These are phyloP conservation scores for Periglandula ipomoeae DNA, from an alignment of 2,329 filamentous ascomycete species.

Conservation along the genomic window DNA sequence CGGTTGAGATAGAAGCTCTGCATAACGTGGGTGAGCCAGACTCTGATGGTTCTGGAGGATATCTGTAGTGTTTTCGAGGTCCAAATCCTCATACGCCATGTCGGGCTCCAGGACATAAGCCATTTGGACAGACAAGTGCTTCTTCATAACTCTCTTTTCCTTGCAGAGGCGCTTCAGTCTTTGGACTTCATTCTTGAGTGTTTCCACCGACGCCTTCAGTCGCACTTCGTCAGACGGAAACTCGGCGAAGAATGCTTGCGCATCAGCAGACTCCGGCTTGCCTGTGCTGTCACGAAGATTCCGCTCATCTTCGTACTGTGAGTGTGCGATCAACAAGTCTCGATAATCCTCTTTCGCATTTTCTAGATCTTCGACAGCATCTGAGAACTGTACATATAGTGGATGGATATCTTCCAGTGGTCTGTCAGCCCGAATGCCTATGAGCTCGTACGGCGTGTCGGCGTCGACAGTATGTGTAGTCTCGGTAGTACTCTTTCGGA, in stretches of 20 bases:
- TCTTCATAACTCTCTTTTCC: slow-evolving; percentile 32
- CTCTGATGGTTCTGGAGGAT: slow-evolving; percentile 16
- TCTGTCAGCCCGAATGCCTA: slow-evolving; percentile 25
- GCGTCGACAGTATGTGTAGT: slow-evolving; percentile 1
- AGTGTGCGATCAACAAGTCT: slow-evolving; percentile 32
- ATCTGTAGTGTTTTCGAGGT: slow-evolving; percentile 23
- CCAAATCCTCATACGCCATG: slow-evolving; percentile 30
- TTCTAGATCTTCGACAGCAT: slow-evolving; percentile 34
- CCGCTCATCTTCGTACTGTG: slow-evolving; percentile 28
- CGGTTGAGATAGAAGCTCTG: slow-evolving; percentile 39
- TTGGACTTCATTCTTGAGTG: slow-evolving; percentile 23
- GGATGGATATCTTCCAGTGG: slow-evolving; percentile 35
- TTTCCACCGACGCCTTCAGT: slow-evolving; percentile 24
- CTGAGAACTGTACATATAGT: slow-evolving; percentile 34
- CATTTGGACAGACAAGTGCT: slow-evolving; percentile 29
- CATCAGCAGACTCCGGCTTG: slow-evolving; percentile 24
- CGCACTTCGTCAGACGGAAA: slow-evolving; percentile 28
- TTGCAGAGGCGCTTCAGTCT: slow-evolving; percentile 31
- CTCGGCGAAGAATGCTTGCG: slow-evolving; percentile 34
- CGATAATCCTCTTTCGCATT: slow-evolving; percentile 37
- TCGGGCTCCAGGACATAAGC: slow-evolving; percentile 30
- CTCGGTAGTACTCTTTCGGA: background rate
- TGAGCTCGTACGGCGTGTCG: slow-evolving; percentile 23
- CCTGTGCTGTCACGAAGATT: slow-evolving; percentile 21
- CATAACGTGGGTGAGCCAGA: slow-evolving; percentile 32